Evolutionary conservation across 768 basidiomycete genomes (phyloP).

Genomic region (Boletus edulis): DNA sequence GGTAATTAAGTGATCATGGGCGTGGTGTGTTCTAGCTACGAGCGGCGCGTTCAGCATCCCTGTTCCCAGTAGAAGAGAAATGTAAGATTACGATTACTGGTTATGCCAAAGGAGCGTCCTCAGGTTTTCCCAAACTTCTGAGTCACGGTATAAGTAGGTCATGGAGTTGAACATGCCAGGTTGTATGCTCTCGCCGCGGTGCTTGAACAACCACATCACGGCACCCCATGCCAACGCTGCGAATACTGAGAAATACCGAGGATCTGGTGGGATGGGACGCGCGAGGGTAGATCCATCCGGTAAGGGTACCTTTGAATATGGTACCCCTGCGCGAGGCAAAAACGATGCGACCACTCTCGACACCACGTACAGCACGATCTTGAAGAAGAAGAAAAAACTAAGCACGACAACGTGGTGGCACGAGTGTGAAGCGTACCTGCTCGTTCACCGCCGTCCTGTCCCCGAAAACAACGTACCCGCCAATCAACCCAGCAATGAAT

Average conservation of each 20-base stretch:
- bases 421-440: conserved; percentile 56
- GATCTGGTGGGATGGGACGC: conserved; percentile 80
- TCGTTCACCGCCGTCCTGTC: conserved; percentile 87
- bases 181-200: conserved; percentile 87
- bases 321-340: conserved; percentile 70
- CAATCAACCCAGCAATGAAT: conserved; percentile 89
- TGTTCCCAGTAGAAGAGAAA: neutral
- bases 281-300: conserved; percentile 41
- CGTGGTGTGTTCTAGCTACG: conserved; percentile 4
- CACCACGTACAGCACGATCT: conserved; percentile 97
- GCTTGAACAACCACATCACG: conserved; percentile 94
- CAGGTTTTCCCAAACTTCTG: conserved; percentile 79
- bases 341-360: conserved; percentile 91
- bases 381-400: conserved; percentile 1
- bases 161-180: conserved; percentile 97
- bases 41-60: neutral
- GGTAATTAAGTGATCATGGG: conserved; percentile 18
- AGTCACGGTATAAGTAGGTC: conserved; percentile 94
- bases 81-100: conserved; percentile 45
- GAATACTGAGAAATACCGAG: conserved; percentile 81
- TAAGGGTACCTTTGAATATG: conserved; percentile 47
- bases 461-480: conserved; percentile 88
- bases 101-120: conserved; percentile 92
- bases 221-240: conserved; percentile 91
- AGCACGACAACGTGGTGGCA: conserved; percentile 3